phyloP scores from a whole-genome alignment of 2,329 filamentous ascomycete genomes.

The Stemphylium lycopersici region DNA sequence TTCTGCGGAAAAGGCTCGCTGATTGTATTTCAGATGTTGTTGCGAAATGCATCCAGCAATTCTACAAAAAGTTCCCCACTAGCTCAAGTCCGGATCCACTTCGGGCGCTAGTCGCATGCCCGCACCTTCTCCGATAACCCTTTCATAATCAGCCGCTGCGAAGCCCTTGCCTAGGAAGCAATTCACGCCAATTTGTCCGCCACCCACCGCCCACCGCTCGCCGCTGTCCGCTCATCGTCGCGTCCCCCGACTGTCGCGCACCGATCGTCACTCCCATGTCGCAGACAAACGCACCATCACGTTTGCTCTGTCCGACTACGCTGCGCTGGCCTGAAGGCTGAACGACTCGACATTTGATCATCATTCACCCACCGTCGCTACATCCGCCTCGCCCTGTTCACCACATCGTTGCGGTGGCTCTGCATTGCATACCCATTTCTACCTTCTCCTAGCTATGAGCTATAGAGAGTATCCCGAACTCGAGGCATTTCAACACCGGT shows the following conservation, averaged over 20 bases:
- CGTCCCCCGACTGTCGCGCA: conserved; percentile 2
- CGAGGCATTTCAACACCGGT: conserved; percentile 24
- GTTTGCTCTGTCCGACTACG: conserved; percentile 36
- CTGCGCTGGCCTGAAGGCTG: conserved; percentile 46
- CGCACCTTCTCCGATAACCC: conserved; percentile 18
- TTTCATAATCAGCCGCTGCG: conserved; percentile 12
- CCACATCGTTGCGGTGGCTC: neutral
- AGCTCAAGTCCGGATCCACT: conserved; percentile 19
- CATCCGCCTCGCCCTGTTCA: conserved; percentile 1
- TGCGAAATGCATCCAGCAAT: neutral
- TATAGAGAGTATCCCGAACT: conserved; percentile 24
- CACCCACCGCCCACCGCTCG: conserved; percentile 18
- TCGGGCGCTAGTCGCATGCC: conserved; percentile 16
- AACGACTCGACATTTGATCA: conserved; percentile 16
- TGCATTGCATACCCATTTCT: conserved; percentile 15
- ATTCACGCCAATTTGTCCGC: conserved; percentile 18
- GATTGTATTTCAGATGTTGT: neutral
- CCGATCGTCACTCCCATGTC: conserved; percentile 39
- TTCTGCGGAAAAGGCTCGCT: neutral
- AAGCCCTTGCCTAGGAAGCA: conserved; percentile 15
- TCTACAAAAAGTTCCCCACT: conserved; percentile 21
- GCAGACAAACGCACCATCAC: conserved; percentile 33
- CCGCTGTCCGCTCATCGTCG: conserved; percentile 5
- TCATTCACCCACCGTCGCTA: conserved; percentile 20
- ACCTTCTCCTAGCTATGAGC: conserved; percentile 29